Conservation (phyloP, 208 protist species). For the Crithidia mellificae region DNA sequence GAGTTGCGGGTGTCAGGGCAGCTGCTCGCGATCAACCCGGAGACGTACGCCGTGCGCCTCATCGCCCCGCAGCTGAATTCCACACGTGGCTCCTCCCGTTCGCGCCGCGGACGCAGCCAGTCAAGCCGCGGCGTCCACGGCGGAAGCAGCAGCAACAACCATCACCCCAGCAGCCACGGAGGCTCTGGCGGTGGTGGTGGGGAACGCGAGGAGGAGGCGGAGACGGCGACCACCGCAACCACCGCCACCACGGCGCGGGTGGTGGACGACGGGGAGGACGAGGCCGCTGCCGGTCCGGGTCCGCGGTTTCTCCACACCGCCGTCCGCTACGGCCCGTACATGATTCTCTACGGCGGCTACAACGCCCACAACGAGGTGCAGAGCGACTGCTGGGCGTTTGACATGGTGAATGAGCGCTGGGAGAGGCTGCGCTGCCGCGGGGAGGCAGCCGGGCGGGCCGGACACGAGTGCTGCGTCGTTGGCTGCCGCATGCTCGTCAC, state of each 20-base stretch:
- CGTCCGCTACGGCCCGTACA: conserved; percentile 77
- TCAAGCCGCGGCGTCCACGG: neutral
- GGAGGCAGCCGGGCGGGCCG: conserved; percentile 43
- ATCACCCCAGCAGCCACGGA: too few relatives aligned
- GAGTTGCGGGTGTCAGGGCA: conserved; percentile 62
- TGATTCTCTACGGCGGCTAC: conserved; percentile 85
- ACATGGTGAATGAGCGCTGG: conserved; percentile 79
- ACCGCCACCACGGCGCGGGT: too few relatives aligned
- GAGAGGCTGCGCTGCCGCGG: conserved; percentile 56
- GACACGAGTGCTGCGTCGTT: conserved; percentile 68
- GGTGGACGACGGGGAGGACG: neutral
- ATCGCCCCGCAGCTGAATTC: conserved; percentile 12
- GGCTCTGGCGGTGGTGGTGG: neutral
- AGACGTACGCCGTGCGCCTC: conserved; percentile 62
- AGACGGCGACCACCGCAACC: neutral
- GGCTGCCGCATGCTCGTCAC: conserved; percentile 74
- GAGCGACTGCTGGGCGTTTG: conserved; percentile 80
- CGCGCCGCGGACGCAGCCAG: conserved; percentile 9
- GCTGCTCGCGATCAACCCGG: conserved; percentile 63
- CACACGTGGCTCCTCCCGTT: neutral
- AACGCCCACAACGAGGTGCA: conserved; percentile 65
- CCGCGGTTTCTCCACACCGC: conserved; percentile 78
- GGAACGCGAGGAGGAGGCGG: neutral
- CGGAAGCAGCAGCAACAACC: neutral
- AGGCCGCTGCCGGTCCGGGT: conserved; percentile 9